phyloP scores from a whole-genome alignment of 2,329 filamentous ascomycete species.

The Fusarium haematococcum region DNA sequence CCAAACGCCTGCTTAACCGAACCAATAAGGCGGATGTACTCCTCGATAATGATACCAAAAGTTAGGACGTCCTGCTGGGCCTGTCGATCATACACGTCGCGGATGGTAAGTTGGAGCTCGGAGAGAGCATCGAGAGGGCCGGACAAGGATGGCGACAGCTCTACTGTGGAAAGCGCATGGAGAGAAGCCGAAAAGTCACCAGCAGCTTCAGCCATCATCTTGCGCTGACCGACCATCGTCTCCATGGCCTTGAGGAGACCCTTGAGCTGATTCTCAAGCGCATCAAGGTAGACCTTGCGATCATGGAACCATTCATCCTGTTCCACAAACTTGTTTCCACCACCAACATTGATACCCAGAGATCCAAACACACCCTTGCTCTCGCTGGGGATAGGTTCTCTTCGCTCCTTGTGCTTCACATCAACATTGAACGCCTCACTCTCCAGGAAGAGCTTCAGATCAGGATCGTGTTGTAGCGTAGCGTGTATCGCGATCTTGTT shows the following conservation, averaged over 20 bases:
- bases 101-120: slow-evolving; percentile 92
- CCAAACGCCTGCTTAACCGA: slow-evolving; percentile 93
- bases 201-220: slow-evolving; percentile 92
- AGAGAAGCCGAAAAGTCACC: slow-evolving; percentile 93
- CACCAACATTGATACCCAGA: slow-evolving; percentile 82
- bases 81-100: slow-evolving; percentile 95
- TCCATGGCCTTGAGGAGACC: slow-evolving; percentile 94
- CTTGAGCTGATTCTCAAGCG: slow-evolving; percentile 90
- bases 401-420: slow-evolving; percentile 96
- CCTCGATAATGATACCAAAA: slow-evolving; percentile 96
- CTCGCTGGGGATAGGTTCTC: slow-evolving; percentile 86
- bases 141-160: slow-evolving; percentile 89
- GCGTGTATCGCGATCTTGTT: slow-evolving; percentile 95
- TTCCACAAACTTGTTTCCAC: slow-evolving; percentile 90
- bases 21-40: slow-evolving; percentile 96
- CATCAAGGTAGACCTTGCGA: slow-evolving; percentile 92
- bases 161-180: slow-evolving; percentile 91
- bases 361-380: slow-evolving; percentile 94
- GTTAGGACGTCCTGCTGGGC: slow-evolving; percentile 97
- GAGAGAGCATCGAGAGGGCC: slow-evolving; percentile 91
- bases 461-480: slow-evolving; percentile 90
- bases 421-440: slow-evolving; percentile 97
- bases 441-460: slow-evolving; percentile 96
- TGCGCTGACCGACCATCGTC: slow-evolving; percentile 89
- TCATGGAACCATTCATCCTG: slow-evolving; percentile 99